Evolutionary conservation across 768 basidiomycete genomes (phyloP).

Genomic region (Gloeostereum incarnatum): DNA sequence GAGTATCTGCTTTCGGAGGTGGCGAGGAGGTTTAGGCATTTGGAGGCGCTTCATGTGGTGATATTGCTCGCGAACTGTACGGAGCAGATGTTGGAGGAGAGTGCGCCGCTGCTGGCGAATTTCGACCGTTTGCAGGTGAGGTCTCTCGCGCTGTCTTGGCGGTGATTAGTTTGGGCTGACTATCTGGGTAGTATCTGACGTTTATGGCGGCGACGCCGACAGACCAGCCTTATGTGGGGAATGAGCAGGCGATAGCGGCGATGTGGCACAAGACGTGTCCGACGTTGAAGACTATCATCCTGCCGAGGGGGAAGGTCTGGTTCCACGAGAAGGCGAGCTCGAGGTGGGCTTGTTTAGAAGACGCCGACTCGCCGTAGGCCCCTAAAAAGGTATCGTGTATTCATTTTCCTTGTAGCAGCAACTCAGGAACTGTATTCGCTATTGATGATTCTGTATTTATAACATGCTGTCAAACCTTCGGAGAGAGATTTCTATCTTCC

Average conservation of each 20-base stretch:
- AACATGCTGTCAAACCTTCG: no score
- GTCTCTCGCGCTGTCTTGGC: neutral
- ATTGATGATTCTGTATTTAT: no score
- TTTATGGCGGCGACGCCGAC: conserved; percentile 39
- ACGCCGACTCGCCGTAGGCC: neutral
- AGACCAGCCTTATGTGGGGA: conserved; percentile 11
- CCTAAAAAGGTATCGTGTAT: no score
- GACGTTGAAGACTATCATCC: conserved; percentile 52
- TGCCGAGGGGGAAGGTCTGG: conserved; percentile 58
- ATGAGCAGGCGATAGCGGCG: conserved; percentile 41
- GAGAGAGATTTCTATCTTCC: no score
- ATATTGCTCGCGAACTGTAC: conserved; percentile 40
- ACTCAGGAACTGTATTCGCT: no score
- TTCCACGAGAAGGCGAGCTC: conserved; percentile 21
- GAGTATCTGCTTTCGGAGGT: conserved; percentile 36
- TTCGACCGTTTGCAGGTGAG: conserved; percentile 32
- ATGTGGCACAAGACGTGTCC: conserved; percentile 51
- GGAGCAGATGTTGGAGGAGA: conserved; percentile 33
- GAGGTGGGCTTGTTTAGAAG: conserved; percentile 5
- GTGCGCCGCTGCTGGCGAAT: conserved; percentile 24
- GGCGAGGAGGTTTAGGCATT: conserved; percentile 30
- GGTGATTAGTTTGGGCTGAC: neutral
- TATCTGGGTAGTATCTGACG: conserved; percentile 36
- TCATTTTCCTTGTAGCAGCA: no score
- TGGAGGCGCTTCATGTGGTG: conserved; percentile 57